Base-by-base conservation (phyloP, 352 stramenopile species). In the Phytophthora macrochlamydospora region DNA sequence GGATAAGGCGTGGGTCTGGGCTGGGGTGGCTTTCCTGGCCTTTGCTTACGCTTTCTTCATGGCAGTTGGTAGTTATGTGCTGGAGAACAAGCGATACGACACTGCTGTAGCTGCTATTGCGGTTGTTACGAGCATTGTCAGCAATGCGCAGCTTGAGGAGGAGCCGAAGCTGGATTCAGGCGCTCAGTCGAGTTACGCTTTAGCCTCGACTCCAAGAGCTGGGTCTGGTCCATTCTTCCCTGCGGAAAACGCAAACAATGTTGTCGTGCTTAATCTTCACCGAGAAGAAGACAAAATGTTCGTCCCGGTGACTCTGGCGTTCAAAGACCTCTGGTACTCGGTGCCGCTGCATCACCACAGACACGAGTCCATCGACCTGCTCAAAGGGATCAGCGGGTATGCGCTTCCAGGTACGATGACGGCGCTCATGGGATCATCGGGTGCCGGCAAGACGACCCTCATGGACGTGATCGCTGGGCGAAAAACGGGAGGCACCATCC, bases 401-500 rank as follows among this genome's bases (percentile, higher is more conserved):
- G 71, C 75, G 2, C 1, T 64, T 0, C 81, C 79, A 1, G 79
- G 81, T 0, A 66, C 59, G 0, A 79, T 91, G 50, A 80, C 70
- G 3, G 81, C 81, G 0, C 60, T 91, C 7, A 89, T 89, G 75
- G 82, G 82, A 5, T 73, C 73, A 2, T 75, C 67, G 0, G 83
- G 85, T 49, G 81, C 86, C 37, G 90, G 92, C 1, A 97, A 98
- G 63, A 97, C 66, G 0, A 74, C 66, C 1, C 18, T 74, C 3
- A 62, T 74, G 61, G 66, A 74, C 28, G 66, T 74, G 13, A 92
- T 98, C 51, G 89, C 93, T 1, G 72, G 94, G 2, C 76, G 93
- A 37, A 98, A 98, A 68, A 90, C 77, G 4, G 80, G 76, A 42
- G 93, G 93, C 7, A 72, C 59, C 12, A 76, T 90, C 50, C 50